Conservation (phyloP, 805 yeast genomes). For the Saccharomyces jurei region DNA sequence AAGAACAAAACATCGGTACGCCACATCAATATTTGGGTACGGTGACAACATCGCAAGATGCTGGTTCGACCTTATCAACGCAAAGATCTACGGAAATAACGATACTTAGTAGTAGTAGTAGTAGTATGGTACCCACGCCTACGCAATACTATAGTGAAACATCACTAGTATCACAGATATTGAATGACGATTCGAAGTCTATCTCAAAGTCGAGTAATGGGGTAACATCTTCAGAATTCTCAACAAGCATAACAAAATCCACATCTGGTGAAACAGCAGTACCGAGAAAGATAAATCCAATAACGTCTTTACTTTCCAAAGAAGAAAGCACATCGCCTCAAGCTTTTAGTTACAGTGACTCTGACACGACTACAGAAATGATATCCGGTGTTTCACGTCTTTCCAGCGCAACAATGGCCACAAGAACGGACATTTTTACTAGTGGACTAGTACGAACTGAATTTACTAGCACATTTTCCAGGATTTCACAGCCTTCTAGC, state of each 20-base stretch:
- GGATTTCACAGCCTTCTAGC: background rate
- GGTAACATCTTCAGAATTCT: background rate
- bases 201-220: background rate
- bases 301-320: background rate
- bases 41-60: background rate
- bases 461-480: background rate
- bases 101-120: background rate
- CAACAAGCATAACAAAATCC: background rate
- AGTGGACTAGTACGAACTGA: background rate
- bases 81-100: background rate
- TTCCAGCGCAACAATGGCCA: background rate
- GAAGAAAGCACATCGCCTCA: background rate
- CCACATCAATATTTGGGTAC: background rate
- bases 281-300: background rate
- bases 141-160: background rate
- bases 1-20: background rate
- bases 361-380: background rate
- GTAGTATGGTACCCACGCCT: background rate
- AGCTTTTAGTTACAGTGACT: background rate
- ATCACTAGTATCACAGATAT: background rate
- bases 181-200: background rate
- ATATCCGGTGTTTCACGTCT: background rate
- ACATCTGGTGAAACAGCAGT: background rate
- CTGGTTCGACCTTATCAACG: background rate
- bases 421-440: background rate